Conservation (phyloP, 192 early-diverging fungal genomes). For the Martensiomyces pterosporus region DNA sequence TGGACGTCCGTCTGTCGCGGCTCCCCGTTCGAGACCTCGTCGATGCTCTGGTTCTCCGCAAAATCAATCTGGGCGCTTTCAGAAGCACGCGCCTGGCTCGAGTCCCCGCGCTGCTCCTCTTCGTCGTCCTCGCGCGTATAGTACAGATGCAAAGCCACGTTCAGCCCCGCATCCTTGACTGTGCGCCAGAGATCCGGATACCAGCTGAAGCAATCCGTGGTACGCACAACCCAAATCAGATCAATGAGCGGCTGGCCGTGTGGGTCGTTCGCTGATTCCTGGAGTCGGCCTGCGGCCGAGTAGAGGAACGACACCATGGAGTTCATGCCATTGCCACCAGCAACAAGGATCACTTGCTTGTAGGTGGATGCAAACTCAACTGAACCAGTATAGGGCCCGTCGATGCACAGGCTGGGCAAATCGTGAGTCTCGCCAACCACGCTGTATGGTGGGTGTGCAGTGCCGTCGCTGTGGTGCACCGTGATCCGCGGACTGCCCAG, state of each 20-base stretch:
- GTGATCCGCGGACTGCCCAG: background rate
- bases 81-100: background rate
- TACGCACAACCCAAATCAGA: background rate
- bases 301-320: background rate
- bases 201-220: background rate
- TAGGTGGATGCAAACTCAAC: background rate
- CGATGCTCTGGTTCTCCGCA: no score
- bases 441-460: background rate
- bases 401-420: background rate
- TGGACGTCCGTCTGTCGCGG: background rate
- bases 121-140: background rate
- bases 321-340: background rate
- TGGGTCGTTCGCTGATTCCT: background rate
- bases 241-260: background rate
- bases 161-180: background rate
- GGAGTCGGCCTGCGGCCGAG: background rate
- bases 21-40: background rate
- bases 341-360: background rate
- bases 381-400: background rate
- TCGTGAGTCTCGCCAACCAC: background rate
- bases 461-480: background rate
- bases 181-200: background rate
- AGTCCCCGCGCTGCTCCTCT: background rate
- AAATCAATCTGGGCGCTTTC: background rate
- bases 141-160: background rate